Base-by-base conservation (phyloP, 1,139 yeast species). In the Suhomyces wounanorum region DNA sequence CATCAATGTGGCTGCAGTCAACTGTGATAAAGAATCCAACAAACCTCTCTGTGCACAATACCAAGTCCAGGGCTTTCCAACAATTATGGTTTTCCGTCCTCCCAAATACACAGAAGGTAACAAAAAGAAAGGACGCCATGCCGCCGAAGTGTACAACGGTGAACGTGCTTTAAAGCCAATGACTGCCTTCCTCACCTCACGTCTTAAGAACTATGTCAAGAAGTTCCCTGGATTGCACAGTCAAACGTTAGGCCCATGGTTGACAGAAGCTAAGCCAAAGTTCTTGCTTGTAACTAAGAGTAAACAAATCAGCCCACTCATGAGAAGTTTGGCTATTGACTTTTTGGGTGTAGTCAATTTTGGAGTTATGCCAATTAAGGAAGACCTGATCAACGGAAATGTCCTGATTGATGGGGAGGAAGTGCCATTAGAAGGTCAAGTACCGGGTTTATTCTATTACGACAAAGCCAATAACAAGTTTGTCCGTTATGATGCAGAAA, bases 1-100 rank as follows among this genome's bases (percentile, higher is more conserved):
- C 21, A 84, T 84, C 18, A 84, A 86, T 57, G 88, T 91, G 14
- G 97, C 84, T 2, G 89, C 96, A 13, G 92, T 94, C 8, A 85
- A 92, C 67, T 94, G 99, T 72, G 97, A 92, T 62, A 77, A 78
- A 47, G 81, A 78, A 2, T 65, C 64, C 52, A 91, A 91, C 65
- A 84, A 86, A 66, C 78, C 72, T 26, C 65, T 92, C 5, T 94
- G 98, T 70, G 72, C 84, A n/a, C 70, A 78, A 53, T 79, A 88
- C 65, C 76, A 79, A 47, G 73, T 92, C 43, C 74, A 83, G 58
- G 95, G 96, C 0, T 91, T 80, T 66, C 98, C 98, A 3, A 87
- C 97, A 0, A 65, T 92, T 45, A 73, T 86, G 73, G 86, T 87
- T 5, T 90, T 87, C 69, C 80, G 94, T 62, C 95, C 97, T 1